Conservation (phyloP, 1,139 yeast species). For the Geotrichum fermentans region DNA sequence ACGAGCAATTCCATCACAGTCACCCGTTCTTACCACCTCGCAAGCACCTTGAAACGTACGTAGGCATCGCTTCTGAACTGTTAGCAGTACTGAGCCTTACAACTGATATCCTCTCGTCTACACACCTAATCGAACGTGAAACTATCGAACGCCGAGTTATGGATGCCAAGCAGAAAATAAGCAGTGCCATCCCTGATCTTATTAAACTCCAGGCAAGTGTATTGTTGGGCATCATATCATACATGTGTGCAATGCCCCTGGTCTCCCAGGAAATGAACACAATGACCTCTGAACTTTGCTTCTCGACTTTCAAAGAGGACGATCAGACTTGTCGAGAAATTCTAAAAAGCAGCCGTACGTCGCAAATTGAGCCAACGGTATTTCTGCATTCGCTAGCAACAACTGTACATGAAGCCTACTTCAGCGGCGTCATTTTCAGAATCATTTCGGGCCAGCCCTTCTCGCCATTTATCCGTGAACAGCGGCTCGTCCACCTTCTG, state of each 20-base stretch:
- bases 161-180: neutral
- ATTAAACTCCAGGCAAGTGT: no score
- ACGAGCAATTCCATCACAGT: conserved; percentile 14
- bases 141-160: conserved; percentile 11
- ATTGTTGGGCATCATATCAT: no score
- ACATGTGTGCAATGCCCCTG: no score
- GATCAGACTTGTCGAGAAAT: conserved; percentile 2
- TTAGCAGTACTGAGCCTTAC: conserved; percentile 11
- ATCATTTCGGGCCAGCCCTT: conserved; percentile 10
- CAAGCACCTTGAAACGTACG: conserved; percentile 6
- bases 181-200: no score
- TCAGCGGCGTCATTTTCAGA: conserved; percentile 17
- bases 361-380: neutral
- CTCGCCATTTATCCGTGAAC: conserved; percentile 17
- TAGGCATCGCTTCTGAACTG: conserved; percentile 12
- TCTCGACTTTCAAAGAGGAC: no score
- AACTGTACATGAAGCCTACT: conserved; percentile 17
- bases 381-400: conserved; percentile 5
- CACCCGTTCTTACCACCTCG: conserved; percentile 19
- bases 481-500: no score
- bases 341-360: conserved; percentile 14
- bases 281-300: no score
- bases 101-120: conserved; percentile 2
- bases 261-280: no score
- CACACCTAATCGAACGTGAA: neutral